These are phyloP conservation scores for Acidomyces sp. DNA, from an alignment of 495 filamentous ascomycete species.

Conservation along the genomic window DNA sequence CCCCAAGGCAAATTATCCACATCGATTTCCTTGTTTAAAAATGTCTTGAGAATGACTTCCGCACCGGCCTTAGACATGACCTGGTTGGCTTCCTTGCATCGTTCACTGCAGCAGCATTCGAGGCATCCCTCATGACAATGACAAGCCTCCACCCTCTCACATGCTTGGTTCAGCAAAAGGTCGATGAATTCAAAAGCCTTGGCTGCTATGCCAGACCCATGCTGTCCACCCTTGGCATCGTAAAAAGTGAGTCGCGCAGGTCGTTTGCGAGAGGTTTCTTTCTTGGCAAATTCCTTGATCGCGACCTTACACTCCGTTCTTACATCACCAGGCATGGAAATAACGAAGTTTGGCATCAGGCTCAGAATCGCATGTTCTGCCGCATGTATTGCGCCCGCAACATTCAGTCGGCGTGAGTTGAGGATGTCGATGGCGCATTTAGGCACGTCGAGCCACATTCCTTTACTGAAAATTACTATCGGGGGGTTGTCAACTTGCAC, in stretches of 20 bases:
- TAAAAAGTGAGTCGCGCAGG: slow-evolving; percentile 89
- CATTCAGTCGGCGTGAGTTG: slow-evolving; percentile 53
- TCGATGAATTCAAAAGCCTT: slow-evolving; percentile 93
- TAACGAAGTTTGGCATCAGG: slow-evolving; percentile 78
- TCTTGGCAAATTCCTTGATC: slow-evolving; percentile 65
- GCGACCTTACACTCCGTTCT: slow-evolving; percentile 83
- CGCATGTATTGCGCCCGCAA: slow-evolving; percentile 84
- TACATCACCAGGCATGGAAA: slow-evolving; percentile 76
- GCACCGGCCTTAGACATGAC: slow-evolving; percentile 90
- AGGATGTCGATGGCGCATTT: slow-evolving; percentile 66
- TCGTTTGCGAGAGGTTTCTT: slow-evolving; percentile 62
- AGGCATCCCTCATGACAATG: slow-evolving; percentile 62
- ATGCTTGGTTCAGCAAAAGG: slow-evolving; percentile 58
- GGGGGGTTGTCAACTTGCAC: slow-evolving; percentile 89
- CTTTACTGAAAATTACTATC: slow-evolving; percentile 68
- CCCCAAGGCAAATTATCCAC: slow-evolving; percentile 71
- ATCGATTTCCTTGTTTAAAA: slow-evolving; percentile 66
- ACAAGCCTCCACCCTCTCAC: slow-evolving; percentile 66
- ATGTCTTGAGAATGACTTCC: slow-evolving; percentile 58
- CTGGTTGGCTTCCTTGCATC: slow-evolving; percentile 76
- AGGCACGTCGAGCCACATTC: slow-evolving; percentile 95
- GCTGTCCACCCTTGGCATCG: slow-evolving; percentile 77
- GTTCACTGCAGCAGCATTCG: slow-evolving; percentile 76
- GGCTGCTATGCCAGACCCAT: slow-evolving; percentile 69
- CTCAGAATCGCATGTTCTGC: slow-evolving; percentile 83